Percentiles rank a stretch among this genome's conserved stretches.
Conservation (phyloP, 805 yeast genomes). For the Wickerhamia fluorescens region DNA sequence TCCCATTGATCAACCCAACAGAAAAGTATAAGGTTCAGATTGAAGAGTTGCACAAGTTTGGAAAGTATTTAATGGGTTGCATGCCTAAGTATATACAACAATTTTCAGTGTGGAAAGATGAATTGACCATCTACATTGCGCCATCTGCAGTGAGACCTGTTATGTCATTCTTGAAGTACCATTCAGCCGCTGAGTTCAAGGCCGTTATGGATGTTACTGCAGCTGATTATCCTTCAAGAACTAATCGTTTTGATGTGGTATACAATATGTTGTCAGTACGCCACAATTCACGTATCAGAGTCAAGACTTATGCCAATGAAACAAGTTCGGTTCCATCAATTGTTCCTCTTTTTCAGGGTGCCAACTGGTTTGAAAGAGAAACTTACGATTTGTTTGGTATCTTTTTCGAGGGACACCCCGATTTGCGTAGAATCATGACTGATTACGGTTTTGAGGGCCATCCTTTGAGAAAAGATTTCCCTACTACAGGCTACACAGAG, state of each 20-base stretch:
- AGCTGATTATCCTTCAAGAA: conserved; percentile 78
- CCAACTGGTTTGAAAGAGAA: conserved; percentile 89
- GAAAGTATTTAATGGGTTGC: conserved; percentile 68
- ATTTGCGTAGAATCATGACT: conserved; percentile 81
- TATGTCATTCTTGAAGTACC: conserved; percentile 62
- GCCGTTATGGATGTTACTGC: conserved; percentile 77
- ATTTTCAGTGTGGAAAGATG: conserved; percentile 88
- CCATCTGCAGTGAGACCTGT: conserved; percentile 74
- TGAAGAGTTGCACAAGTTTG: conserved; percentile 76
- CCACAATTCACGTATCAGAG: conserved; percentile 80
- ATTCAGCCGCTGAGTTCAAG: conserved; percentile 76
- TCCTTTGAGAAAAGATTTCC: conserved; percentile 88
- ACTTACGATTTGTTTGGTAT: conserved; percentile 83
- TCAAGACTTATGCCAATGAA: conserved; percentile 83
- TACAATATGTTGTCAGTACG: conserved; percentile 76
- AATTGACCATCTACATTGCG: conserved; percentile 65
- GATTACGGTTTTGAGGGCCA: conserved; percentile 92
- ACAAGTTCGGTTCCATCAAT: conserved; percentile 75
- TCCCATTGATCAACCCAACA: conserved; percentile 66
- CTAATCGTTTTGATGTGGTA: conserved; percentile 81
- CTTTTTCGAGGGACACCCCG: conserved; percentile 85
- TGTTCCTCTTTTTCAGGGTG: conserved; percentile 67
- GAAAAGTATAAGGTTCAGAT: conserved; percentile 60
- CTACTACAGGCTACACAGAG: conserved; percentile 87
- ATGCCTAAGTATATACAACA: conserved; percentile 79